Evolutionary conservation across 2,329 filamentous ascomycete species (phyloP).

Genomic region (Colletotrichum kahawae): DNA sequence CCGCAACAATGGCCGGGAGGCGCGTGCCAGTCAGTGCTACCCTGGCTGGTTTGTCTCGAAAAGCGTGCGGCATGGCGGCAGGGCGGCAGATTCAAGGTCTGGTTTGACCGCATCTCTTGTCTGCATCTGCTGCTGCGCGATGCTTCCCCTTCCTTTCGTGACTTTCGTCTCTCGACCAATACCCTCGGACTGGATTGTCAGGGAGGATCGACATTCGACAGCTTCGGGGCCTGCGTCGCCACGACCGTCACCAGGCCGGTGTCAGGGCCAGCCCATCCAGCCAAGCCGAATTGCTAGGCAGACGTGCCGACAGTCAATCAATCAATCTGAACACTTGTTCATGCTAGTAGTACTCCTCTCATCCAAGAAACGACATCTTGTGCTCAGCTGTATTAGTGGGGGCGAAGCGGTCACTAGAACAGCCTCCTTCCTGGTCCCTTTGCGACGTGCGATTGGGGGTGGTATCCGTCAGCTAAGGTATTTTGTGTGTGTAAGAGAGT

Average conservation of each 20-base stretch:
- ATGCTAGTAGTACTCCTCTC: neutral
- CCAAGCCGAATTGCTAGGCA: too few relatives aligned
- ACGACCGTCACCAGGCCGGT: neutral
- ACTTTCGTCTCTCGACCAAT: neutral
- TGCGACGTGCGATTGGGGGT: neutral
- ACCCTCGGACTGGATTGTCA: slow-evolving; percentile 19
- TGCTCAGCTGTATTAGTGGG: slow-evolving; percentile 10
- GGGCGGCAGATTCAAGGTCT: slow-evolving; percentile 5
- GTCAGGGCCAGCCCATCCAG: neutral
- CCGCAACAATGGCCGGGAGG: slow-evolving; percentile 21
- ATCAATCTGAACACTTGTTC: neutral
- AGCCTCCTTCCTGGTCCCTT: slow-evolving; percentile 1
- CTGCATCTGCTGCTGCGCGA: neutral
- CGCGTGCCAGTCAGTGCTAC: slow-evolving; percentile 16
- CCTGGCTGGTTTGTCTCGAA: neutral
- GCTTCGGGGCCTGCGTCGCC: neutral
- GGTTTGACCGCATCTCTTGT: slow-evolving; percentile 11
- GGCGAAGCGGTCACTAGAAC: slow-evolving; percentile 18
- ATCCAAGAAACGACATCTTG: neutral
- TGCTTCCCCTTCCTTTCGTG: neutral
- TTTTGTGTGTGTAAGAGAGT: neutral
- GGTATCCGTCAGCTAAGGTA: slow-evolving; percentile 6
- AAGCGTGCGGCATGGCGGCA: neutral
- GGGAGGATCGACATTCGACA: slow-evolving; percentile 16
- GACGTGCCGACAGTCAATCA: too few relatives aligned